These are phyloP conservation scores for Punica granatum DNA, from an alignment of 345 rosid genomes.

Conservation along the genomic window DNA sequence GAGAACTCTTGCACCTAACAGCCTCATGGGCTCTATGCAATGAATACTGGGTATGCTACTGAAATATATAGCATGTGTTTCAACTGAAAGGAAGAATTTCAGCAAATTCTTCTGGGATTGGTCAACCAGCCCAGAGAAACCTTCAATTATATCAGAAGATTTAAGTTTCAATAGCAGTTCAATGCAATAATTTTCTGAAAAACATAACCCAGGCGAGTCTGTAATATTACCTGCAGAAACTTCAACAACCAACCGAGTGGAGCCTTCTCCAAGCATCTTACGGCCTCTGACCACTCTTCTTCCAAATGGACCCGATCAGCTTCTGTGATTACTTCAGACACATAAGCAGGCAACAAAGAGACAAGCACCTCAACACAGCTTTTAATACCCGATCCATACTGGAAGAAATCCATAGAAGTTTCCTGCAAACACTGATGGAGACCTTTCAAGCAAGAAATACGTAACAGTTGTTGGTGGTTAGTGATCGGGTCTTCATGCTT, in stretches of 20 bases:
- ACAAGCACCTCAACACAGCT: constrained; percentile 68
- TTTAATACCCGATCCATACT: constrained; percentile 40
- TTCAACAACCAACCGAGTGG: constrained; percentile 54
- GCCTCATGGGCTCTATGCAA: not conserved
- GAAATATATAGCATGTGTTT: too few relatives aligned
- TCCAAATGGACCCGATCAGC: constrained; percentile 20
- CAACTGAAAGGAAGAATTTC: not conserved
- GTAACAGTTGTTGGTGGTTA: constrained; percentile 42
- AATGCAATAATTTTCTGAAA: not conserved
- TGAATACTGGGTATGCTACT: too few relatives aligned
- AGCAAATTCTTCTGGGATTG: not conserved
- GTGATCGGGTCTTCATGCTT: constrained; percentile 32
- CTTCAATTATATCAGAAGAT: not conserved
- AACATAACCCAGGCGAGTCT: not conserved
- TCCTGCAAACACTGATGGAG: constrained; percentile 60
- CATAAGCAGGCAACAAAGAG: constrained; percentile 43
- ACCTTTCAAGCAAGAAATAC: constrained; percentile 80
- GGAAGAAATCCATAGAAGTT: constrained; percentile 48
- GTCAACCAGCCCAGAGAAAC: not conserved
- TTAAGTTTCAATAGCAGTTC: not conserved
- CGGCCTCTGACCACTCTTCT: constrained; percentile 62
- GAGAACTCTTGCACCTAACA: too few relatives aligned
- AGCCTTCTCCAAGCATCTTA: constrained; percentile 66
- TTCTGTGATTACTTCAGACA: constrained; percentile 18
- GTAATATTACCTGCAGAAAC: constrained; percentile 52